These are phyloP conservation scores for Aspergillus ellipticus DNA, from an alignment of 495 filamentous ascomycete species.

Conservation along the genomic window DNA sequence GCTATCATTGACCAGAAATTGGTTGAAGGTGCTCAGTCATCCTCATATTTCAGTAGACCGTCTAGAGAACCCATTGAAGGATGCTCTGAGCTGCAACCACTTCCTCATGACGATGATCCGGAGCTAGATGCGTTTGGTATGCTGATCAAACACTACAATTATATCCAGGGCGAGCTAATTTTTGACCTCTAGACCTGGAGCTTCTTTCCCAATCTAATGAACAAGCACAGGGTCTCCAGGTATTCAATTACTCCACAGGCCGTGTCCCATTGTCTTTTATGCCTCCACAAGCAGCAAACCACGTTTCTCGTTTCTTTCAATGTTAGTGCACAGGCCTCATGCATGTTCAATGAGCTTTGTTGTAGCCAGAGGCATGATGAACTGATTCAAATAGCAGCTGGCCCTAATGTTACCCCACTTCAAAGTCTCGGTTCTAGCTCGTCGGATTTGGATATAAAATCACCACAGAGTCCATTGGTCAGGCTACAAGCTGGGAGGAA, in stretches of 20 bases:
- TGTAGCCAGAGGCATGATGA: not conserved
- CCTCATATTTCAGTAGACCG: slow-evolving; percentile 7
- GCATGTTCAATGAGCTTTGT: not conserved
- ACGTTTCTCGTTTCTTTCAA: slow-evolving; percentile 29
- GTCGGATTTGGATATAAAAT: slow-evolving; percentile 19
- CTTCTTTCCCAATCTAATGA: slow-evolving; percentile 31
- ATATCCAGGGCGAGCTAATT: not conserved
- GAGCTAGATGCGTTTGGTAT: slow-evolving; percentile 52
- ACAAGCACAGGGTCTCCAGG: not conserved
- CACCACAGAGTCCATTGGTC: slow-evolving; percentile 30
- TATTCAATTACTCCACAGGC: not conserved
- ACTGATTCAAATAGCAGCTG: slow-evolving; percentile 8
- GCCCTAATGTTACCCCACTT: slow-evolving; percentile 21
- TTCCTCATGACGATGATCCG: slow-evolving; percentile 20
- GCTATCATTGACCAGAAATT: slow-evolving; percentile 24
- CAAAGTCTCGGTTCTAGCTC: slow-evolving; percentile 26
- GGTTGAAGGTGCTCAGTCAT: slow-evolving; percentile 25
- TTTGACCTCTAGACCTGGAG: slow-evolving; percentile 33
- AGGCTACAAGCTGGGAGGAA: slow-evolving; percentile 17
- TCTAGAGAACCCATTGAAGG: not conserved
- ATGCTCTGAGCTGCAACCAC: not conserved
- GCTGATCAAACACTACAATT: not conserved
- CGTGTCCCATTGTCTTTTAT: not conserved
- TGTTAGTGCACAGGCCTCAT: slow-evolving; percentile 19
- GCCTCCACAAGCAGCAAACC: not conserved